Conservation (phyloP, 2,329 filamentous ascomycete genomes). For the Emmonsiellopsis sp. region DNA sequence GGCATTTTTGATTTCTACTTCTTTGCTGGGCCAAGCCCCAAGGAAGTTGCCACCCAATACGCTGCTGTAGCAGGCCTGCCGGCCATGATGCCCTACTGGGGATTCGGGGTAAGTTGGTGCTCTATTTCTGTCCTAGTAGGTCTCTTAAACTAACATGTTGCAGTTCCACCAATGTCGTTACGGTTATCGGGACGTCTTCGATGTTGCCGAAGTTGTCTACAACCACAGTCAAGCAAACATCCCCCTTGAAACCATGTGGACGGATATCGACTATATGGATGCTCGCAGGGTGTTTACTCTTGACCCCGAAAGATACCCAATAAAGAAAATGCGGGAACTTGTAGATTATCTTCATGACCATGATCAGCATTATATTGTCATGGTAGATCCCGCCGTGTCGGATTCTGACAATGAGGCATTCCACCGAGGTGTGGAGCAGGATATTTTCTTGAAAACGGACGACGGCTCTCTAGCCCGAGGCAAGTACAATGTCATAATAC, state of each 20-base stretch:
- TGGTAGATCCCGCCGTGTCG: constrained; percentile 52
- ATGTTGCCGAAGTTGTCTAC: constrained; percentile 25
- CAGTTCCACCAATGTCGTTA: constrained; percentile 49
- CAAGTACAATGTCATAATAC: background rate
- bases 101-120: constrained; percentile 39
- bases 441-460: constrained; percentile 38
- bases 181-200: constrained; percentile 42
- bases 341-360: constrained; percentile 54
- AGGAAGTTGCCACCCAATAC: constrained; percentile 48
- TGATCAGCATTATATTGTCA: constrained; percentile 58
- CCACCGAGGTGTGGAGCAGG: constrained; percentile 48
- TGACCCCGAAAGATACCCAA: constrained; percentile 46
- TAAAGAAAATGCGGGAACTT: constrained; percentile 51
- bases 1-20: constrained; percentile 63
- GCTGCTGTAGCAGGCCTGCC: constrained; percentile 43
- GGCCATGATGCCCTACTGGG: constrained; percentile 52
- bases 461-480: constrained; percentile 46
- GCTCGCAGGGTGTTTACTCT: constrained; percentile 21
- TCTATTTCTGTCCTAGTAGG: background rate
- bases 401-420: constrained; percentile 43
- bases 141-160: background rate
- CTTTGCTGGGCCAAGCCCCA: constrained; percentile 45
- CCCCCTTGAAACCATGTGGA: constrained; percentile 28
- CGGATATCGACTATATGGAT: constrained; percentile 25
- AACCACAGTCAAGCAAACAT: constrained; percentile 26